These are phyloP conservation scores for Ophiostoma australiae DNA, from an alignment of 2,329 filamentous ascomycete species.

Conservation along the genomic window DNA sequence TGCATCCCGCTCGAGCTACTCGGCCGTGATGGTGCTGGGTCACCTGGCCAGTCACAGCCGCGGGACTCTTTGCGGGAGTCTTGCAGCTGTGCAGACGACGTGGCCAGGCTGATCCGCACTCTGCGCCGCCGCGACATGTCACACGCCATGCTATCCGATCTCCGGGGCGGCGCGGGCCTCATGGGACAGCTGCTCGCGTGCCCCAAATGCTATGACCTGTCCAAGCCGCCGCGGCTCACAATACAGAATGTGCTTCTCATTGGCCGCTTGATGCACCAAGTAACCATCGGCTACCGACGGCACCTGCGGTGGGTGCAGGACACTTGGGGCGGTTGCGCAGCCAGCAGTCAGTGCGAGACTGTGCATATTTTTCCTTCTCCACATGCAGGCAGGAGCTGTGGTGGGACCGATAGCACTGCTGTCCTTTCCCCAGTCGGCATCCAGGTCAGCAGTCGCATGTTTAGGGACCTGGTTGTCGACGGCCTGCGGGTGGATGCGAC, in stretches of 20 bases:
- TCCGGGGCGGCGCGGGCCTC: constrained; percentile 16
- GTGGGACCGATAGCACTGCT: background rate
- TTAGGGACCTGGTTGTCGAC: background rate
- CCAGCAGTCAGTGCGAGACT: background rate
- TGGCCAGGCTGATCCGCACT: background rate
- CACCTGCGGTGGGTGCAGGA: constrained; percentile 18
- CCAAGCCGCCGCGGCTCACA: constrained; percentile 20
- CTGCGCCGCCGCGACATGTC: background rate
- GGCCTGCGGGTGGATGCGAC: constrained; percentile 15
- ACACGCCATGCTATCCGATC: constrained; percentile 10
- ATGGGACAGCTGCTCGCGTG: constrained; percentile 18
- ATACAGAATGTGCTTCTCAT: constrained; percentile 22
- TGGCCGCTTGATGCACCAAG: constrained; percentile 19
- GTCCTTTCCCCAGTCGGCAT: background rate
- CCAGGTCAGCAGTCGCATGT: constrained; percentile 8
- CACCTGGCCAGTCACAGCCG: background rate
- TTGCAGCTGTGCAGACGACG: background rate
- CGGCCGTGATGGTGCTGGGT: background rate
- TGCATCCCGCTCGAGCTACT: constrained; percentile 18
- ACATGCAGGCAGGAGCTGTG: background rate
- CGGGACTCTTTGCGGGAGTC: background rate
- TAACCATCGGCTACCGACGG: constrained; percentile 18
- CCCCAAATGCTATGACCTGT: constrained; percentile 18
- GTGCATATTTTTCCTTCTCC: background rate
- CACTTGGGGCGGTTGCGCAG: background rate